Evolutionary conservation across 805 yeast species (phyloP), one percentile per base, ranked within the genome.

Genomic region (Candida michaelii): DNA sequence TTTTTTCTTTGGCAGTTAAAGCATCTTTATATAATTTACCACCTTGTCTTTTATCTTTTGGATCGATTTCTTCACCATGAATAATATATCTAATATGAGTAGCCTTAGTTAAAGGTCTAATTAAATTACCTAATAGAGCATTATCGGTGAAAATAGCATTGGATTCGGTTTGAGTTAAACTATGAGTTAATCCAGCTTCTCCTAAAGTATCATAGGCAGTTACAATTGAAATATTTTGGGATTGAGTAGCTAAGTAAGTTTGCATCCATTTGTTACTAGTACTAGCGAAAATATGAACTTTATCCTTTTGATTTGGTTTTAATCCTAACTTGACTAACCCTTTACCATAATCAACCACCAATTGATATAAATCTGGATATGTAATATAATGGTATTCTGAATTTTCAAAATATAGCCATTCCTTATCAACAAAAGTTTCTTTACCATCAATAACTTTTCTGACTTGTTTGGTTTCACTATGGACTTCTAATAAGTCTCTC

Each of bases 131-230:
- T 53, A 93, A 73, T 46, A 90, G 74, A 14, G 77, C 72, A 58
- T 85, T 89, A 62, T 93, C 98, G 35, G 96, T 85, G 65, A 85
- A 89, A 46, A 93, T 73, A 16, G 83, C 95, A 41, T 65, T 73
- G 19, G 96, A 80, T 37, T 75, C 86, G 3, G 98, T 89, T 68
- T 90, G 87, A 30, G 77, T 74, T 58, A 93, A 73, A 2, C 97
- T 89, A 65, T 85, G 95, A 44, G 83, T 84, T 58, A 90, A 75
- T 17, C 96, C 96, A 27, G 76, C 75, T 65, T 89, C 95, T 44
- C 97, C 97, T 51, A 90, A 74, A 32, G 97, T 89, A 63, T 90
- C 97, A 65, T 93, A 93, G 29, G 99, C 98, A 12, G 99, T 93
- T 30, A 89, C 98, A 44, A 85, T 76, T 17, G 98, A 86, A 46